Evolutionary conservation across 306 rosid genomes (phyloP).

Genomic region (Fragaria ananassa): DNA sequence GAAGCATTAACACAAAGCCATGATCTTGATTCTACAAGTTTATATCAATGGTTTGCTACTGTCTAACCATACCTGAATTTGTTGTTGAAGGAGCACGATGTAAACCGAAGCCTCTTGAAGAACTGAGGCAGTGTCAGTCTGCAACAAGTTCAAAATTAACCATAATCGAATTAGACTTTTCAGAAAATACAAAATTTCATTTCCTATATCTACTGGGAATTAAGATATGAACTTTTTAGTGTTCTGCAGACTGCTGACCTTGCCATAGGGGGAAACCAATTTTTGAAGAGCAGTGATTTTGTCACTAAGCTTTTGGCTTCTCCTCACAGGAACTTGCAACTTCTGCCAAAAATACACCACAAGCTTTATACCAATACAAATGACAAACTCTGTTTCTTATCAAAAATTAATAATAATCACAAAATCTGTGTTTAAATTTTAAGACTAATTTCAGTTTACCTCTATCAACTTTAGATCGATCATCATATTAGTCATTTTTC

Average conservation of each 20-base stretch:
- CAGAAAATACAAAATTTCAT: not conserved
- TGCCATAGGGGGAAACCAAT: slow-evolving; percentile 83
- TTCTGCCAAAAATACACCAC: not conserved
- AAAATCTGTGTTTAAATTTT: no score
- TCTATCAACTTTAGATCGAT: no score
- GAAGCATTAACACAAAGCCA: not conserved
- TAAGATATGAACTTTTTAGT: not conserved
- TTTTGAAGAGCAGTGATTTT: slow-evolving; percentile 66
- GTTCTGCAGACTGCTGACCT: slow-evolving; percentile 34
- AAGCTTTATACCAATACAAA: not conserved
- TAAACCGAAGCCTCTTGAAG: slow-evolving; percentile 72
- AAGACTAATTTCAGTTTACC: no score
- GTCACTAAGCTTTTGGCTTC: slow-evolving; percentile 69
- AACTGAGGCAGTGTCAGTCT: slow-evolving; percentile 81
- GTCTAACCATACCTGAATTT: slow-evolving; percentile 47
- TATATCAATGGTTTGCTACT: not conserved
- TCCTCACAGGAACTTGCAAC: slow-evolving; percentile 40
- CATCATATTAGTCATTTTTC: no score
- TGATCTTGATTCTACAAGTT: not conserved
- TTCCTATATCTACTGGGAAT: not conserved
- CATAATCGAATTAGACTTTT: not conserved
- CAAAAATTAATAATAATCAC: not conserved
- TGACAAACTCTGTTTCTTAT: not conserved
- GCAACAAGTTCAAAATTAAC: slow-evolving; percentile 17
- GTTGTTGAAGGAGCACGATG: slow-evolving; percentile 60